Evolutionary conservation across 2,329 filamentous ascomycete genomes (phyloP), one percentile per base, ranked within the genome.

Genomic region (Incumbomyces delicatus): DNA sequence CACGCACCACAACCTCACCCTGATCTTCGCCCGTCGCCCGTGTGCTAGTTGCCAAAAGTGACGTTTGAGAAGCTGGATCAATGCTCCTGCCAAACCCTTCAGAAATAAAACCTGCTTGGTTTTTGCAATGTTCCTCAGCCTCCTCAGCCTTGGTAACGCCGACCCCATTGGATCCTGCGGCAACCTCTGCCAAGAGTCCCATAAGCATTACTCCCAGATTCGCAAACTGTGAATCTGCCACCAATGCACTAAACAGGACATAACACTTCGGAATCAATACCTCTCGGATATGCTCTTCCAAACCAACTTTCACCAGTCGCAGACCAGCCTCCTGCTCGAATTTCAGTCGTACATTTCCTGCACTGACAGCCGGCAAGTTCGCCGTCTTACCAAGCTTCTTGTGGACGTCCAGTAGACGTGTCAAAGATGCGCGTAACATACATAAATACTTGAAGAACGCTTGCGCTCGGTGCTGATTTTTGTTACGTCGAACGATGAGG

Each of bases 391-490:
- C 34, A 17, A 49, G 42, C 4, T 33, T 3, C 8, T 44, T 38
- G 53, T 63, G 55, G 64, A 61, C 43, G 67, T 62, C 47, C 1
- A 73, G 57, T 2, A 95, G 67, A 46, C 74, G 73, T 7, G 67
- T 66, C 7, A 83, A 63, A 47, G 80, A 74, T 39, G 85, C 83
- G 31, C 86, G 80, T 53, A 95, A 74, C 53, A 83, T 74, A 44
- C 75, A 75, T 51, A 95, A 78, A 58, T 70, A 72, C 57, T 80
- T 77, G 79, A 85, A 96, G 90, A 90, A 98, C 60, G 80, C 78
- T 27, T 81, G 77, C 52, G 76, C 73, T 46, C 81, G 81, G 65
- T 96, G 90, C 68, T 96, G 90, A 68, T 95, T 96, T 61, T 81
- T 83, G 70, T 95, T 92, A 58, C 88, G 86, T 62, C 87, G 81